phyloP scores from a whole-genome alignment of 2,329 filamentous ascomycete species.

The Clarireedia paspali region DNA sequence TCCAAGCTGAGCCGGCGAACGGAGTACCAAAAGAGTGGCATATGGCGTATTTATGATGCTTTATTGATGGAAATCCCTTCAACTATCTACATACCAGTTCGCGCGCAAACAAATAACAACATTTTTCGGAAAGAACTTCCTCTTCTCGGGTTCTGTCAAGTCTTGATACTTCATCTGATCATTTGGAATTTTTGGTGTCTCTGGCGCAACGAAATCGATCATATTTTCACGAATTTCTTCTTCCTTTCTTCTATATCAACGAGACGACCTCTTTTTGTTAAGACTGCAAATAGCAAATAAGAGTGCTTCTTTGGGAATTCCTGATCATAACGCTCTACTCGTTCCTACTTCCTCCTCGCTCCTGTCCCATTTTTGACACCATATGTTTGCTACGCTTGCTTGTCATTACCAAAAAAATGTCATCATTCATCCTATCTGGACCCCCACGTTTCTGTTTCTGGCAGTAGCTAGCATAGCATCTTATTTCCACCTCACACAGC shows the following conservation, averaged over 20 bases:
- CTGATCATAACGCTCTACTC: too few relatives aligned
- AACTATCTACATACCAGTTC: background rate
- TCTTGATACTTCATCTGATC: background rate
- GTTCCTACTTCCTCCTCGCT: too few relatives aligned
- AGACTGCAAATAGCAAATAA: too few relatives aligned
- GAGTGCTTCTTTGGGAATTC: too few relatives aligned
- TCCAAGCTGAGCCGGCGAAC: slow-evolving; percentile 26
- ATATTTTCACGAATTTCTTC: background rate
- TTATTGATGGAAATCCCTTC: background rate
- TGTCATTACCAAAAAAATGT: too few relatives aligned
- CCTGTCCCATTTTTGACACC: too few relatives aligned
- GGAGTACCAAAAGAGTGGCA: slow-evolving; percentile 30
- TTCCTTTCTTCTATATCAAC: background rate
- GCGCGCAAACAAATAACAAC: background rate
- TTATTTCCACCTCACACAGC: too few relatives aligned
- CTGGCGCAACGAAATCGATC: slow-evolving; percentile 5
- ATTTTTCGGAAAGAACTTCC: slow-evolving; percentile 7
- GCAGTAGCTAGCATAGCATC: too few relatives aligned
- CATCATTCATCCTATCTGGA: too few relatives aligned
- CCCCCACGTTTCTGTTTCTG: too few relatives aligned
- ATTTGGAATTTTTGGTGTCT: slow-evolving; percentile 7
- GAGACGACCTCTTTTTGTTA: too few relatives aligned
- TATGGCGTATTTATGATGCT: slow-evolving; percentile 22
- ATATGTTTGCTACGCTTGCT: too few relatives aligned
- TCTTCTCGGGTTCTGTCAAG: background rate